These are phyloP conservation scores for Pythium inflatum DNA, from an alignment of 352 stramenopile species.

Conservation along the genomic window DNA sequence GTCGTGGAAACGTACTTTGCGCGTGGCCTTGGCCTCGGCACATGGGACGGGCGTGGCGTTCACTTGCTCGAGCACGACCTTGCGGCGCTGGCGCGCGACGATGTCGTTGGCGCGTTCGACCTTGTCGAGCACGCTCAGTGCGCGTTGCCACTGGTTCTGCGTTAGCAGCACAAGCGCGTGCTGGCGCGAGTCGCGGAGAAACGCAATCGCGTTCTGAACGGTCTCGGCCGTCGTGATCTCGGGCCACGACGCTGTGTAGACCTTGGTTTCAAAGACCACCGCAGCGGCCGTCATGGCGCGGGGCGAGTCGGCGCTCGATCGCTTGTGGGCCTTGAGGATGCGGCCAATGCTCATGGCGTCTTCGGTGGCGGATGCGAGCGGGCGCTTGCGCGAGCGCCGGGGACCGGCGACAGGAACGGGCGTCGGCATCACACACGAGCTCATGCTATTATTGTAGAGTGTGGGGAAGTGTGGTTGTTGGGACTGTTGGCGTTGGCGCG, in stretches of 20 bases:
- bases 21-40: constrained; percentile 28
- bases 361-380: constrained; percentile 47
- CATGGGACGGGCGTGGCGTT: constrained; percentile 40
- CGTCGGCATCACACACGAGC: constrained; percentile 53
- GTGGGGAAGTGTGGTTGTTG: neutral
- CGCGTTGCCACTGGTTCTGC: constrained; percentile 79
- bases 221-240: constrained; percentile 58
- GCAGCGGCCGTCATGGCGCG: constrained; percentile 24
- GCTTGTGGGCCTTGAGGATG: constrained; percentile 71
- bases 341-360: constrained; percentile 56
- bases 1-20: constrained; percentile 58
- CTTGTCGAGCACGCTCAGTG: constrained; percentile 76
- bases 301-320: constrained; percentile 50
- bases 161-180: constrained; percentile 69
- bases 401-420: constrained; percentile 39
- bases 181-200: constrained; percentile 75
- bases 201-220: constrained; percentile 72
- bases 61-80: constrained; percentile 58
- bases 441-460: constrained; percentile 43
- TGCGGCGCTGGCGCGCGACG: constrained; percentile 68
- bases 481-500: constrained; percentile 11
- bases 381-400: constrained; percentile 56
- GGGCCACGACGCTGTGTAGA: constrained; percentile 32
- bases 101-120: constrained; percentile 83
- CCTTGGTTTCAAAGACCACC: neutral